Base-by-base conservation (phyloP, 352 stramenopile species). In the Elongisporangium undulatum region DNA sequence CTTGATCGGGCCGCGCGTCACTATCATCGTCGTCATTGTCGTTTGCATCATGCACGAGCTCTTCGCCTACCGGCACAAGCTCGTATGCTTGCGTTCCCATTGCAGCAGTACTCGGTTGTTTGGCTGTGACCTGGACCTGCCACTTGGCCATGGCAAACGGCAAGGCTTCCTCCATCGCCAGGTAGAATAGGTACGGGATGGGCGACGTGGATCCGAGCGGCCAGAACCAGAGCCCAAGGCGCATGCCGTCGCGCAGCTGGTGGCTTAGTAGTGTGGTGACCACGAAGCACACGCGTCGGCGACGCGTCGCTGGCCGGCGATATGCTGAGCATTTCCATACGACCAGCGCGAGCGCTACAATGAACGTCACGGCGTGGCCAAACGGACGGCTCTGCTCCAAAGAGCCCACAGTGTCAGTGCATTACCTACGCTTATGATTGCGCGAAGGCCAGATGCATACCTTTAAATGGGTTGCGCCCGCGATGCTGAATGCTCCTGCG, bases 151-250 rank as follows among this genome's bases (percentile, higher is more conserved):
- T 73, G 22, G 62, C 53, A 58, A 86, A 76, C 20, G 82, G 78
- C 55, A 90, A 64, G 34, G 50, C 57, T 48, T 79, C 58, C 60
- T 90, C 78, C 61, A 85, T 63, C 48, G 70, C 58, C 22, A 92
- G 56, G 51, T 92, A 92, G n/a, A 92, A 45, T 3, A 74, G 57
- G 53, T 92, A 90, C 20, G 75, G 73, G 49, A 92, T 74, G 15
- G 76, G 71, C 13, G 74, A 78, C 13, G 79, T 89, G 10, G 79
- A 90, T 2, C 79, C 82, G 4, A 90, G 56, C 26, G 82, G 82
- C 79, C 78, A 92, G 55, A 87, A 83, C 79, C 79, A 92, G 16
- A 92, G 65, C 0, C 82, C 79, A 45, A 56, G 78, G 1, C 78
- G 69, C 62, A 82, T 84, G 23, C 64, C 82, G 55, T 92, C 82